Conservation (phyloP, 495 filamentous ascomycete genomes). For the Friedmanniomyces endolithicus region DNA sequence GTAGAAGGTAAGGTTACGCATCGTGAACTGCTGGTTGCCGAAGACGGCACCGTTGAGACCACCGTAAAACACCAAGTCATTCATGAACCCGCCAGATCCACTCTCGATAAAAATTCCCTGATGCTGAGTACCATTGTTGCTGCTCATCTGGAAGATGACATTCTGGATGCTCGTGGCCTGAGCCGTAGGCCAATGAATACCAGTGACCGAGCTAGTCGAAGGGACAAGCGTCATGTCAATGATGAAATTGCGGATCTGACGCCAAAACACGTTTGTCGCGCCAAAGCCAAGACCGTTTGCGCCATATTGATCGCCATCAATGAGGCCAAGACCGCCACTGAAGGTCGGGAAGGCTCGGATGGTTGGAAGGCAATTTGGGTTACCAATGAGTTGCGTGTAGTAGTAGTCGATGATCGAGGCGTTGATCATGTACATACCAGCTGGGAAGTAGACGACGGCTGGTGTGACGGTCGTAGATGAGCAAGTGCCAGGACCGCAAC, state of each 20-base stretch:
- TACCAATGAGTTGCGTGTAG: conserved; percentile 33
- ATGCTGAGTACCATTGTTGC: conserved; percentile 57
- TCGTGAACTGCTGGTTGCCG: conserved; percentile 75
- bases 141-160: conserved; percentile 58
- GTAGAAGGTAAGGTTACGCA: conserved; percentile 57
- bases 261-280: conserved; percentile 64
- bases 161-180: conserved; percentile 64
- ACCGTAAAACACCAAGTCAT: conserved; percentile 53
- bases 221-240: conserved; percentile 52
- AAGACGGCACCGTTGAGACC: conserved; percentile 51
- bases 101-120: conserved; percentile 73
- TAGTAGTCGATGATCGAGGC: conserved; percentile 28
- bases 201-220: conserved; percentile 40
- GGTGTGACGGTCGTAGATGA: conserved; percentile 35
- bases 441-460: conserved; percentile 48
- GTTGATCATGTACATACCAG: conserved; percentile 35
- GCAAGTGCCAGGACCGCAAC: conserved; percentile 24
- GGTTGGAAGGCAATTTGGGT: conserved; percentile 49
- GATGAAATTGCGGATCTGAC: conserved; percentile 65
- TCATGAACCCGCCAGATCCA: conserved; percentile 62
- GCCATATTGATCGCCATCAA: conserved; percentile 32
- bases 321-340: conserved; percentile 41
- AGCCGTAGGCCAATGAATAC: conserved; percentile 70
- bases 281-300: conserved; percentile 23
- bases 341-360: conserved; percentile 55